Evolutionary conservation across 208 protist species (phyloP), one percentile per base, ranked within the genome.

Genomic region (Zelonia costaricensis): DNA sequence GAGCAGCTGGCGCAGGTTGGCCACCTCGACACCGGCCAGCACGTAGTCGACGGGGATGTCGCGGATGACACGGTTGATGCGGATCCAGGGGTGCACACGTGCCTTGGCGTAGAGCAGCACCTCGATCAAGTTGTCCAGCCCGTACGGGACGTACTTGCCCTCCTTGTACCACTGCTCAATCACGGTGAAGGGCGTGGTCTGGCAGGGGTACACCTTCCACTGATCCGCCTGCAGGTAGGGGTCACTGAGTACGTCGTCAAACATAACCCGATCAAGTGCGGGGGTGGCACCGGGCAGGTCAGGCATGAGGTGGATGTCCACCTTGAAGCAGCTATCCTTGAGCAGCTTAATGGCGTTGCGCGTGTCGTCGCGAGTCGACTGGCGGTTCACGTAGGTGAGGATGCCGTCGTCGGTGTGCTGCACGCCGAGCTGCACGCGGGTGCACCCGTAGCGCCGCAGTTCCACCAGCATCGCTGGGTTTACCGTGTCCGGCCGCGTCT

Each of bases 251-350:
- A 98, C 93, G 58, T 99, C 96, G 48, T 92, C 82, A 62, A 99
- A 98, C 75, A 97, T 96, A 36, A 76, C 71, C 28, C 97, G 80
- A 77, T 99, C 98, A 38, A 97, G 78, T 23, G 94, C 93, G 25
- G 98, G 83, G 23, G 84, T 95, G 15, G 97, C 87, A 42, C 97
- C 96, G 28, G 98, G 98, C 25, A 99, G 76, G 87, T 99, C 98
- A 5, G 99, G 99, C 99, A 99, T 99, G 71, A 99, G 97, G 62
- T 99, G 98, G 8, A 98, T 96, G 28, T 99, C 96, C 1, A 99
- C 93, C 73, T 99, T 99, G 76, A 98, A 99, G 44, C 98, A 99
- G 55, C 88, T 81, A 69, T 99, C 97, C 62, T 99, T 99, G 25
- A 95, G 76, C 7, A 98, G 67, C 58, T 97, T 88, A 56, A 99